Evolutionary conservation across 805 yeast species (phyloP), one percentile per base, ranked within the genome.

Genomic region (fission yeast (Schizosaccharomyces pombe)): DNA sequence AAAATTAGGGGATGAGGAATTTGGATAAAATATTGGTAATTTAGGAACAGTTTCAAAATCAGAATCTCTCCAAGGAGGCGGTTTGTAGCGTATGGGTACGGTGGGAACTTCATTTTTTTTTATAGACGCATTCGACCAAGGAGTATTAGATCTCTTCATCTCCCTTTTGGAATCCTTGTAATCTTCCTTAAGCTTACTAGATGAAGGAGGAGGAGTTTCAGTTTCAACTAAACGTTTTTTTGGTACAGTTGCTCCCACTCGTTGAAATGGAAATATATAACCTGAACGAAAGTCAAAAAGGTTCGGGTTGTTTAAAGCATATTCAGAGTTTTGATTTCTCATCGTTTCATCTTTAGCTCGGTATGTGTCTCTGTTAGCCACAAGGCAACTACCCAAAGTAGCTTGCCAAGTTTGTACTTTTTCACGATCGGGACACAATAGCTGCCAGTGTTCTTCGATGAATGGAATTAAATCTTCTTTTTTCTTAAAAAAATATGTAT

Each of bases 361-460:
- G 31, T 43, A 43, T 22, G 49, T 43, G 26, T 43, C 49, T 43
- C 26, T 43, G 26, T 43, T 43, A 5, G 49, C 49, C 19, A 43
- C 49, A 19, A 43, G 26, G 30, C 49, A 43, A 43, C 49, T 43
- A 14, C 49, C 49, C 14, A 43, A 26, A 19, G 49, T 43, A 9
- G 49, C 49, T 26, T 43, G 49, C 49, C 49, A 43, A 22, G 49
- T 43, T 43, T 43, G 49, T 30, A 43, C 49, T 43, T 43, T 43
- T 24, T 43, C 49, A 43, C 49, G 49, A 12, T 43, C 49, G 11
- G 49, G 49, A 43, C 49, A 43, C 30, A 43, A 26, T 12, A 43
- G 31, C n/a, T 43, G 49, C 49, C 49, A 43, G n/a, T 43, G 19
- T 26, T 19, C 49, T 43, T 43, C 49, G 5, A 43, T 26, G 11